Base-by-base conservation (phyloP, 805 yeast genomes). In the Jamesozyma lodderae region DNA sequence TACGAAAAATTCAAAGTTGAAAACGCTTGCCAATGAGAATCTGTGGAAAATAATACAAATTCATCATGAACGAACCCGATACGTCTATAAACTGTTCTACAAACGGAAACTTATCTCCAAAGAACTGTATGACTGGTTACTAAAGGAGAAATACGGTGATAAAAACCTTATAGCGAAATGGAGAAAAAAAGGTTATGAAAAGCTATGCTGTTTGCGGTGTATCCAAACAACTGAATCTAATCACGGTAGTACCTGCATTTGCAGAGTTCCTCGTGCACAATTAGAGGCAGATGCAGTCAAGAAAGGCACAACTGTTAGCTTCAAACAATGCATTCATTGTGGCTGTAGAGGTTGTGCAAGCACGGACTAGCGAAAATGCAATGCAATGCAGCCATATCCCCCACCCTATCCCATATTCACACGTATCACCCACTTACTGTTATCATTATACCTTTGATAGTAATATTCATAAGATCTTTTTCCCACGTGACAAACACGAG, bases 321-420 rank as follows among this genome's bases (percentile, higher is more conserved):
- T 66, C 42, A 64, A 72, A 11, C 72, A 78, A 46, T 85, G 94
- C 57, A 69, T 80, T 5, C 81, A 79, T 22, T 85, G 95, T 65
- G 95, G 95, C 0, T 85, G 95, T 51, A 64, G 70, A 43, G 95
- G 95, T 5, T 85, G 95, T 55, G 74, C 90, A 2, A 80, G 87
- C 51, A 69, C 76, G 15, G 92, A 82, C 53, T 83, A 53, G 16
- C 18, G n/a, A 27, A 10, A 5, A 27, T 22, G 24, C 24, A 22
- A 22, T 22, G 24, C 9, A 22, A n/a, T n/a, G n/a, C n/a, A n/a
- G n/a, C n/a, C n/a, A n/a, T n/a, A n/a, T n/a, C n/a, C n/a, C n/a
- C n/a, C n/a, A n/a, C n/a, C n/a, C n/a, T n/a, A n/a, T n/a, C n/a
- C n/a, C n/a, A n/a, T n/a, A n/a, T n/a, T n/a, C n/a, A n/a, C n/a